Evolutionary conservation across 2,329 filamentous ascomycete species (phyloP), one percentile per base, ranked within the genome.

Genomic region (Phialophora expanda): DNA sequence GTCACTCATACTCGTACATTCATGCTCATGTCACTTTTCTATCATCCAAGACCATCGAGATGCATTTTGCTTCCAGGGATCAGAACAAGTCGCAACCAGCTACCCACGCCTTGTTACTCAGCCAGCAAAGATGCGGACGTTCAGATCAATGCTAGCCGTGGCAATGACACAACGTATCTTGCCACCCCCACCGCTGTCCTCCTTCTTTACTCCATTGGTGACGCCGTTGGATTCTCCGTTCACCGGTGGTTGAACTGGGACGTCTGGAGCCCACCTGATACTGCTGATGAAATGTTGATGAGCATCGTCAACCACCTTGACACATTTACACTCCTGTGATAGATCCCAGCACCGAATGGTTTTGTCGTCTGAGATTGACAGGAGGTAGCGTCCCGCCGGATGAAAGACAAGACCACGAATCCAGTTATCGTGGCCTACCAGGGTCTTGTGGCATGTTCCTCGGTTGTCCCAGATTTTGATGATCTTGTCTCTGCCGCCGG

Each of bases 361-460:
- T 81, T 95, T 96, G 80, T 98, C 94, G 76, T 98, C 94, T 17
- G 90, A 86, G 22, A 90, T 91, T 6, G 90, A 93, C 5, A 98
- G 80, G 1, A 98, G 84, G 74, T 95, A 97, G 78, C 94, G 96
- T 51, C 94, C 94, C 8, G 92, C 91, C 0, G 94, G 94, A 74
- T 97, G 94, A 77, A 97, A 98, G 9, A 92, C 88, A 5, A 97
- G 79, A 0, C 86, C 90, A 34, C 92, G 88, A 8, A 98, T 87
- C 94, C 94, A 98, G 76, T 97, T 97, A 76, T 97, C 93, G 76
- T 97, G 94, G 1, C 94, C 94, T 0, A 88, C 81, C 1, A 98
- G 82, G 0, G 90, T 95, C 76, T 92, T 94, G 75, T 97, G 88
- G 69, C 92, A 87, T 11, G 89, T 92, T 34, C 94, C 94, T 61